These are phyloP conservation scores for Chamaecyparis obtusa DNA, from an alignment of 75 land plant species.

Conservation along the genomic window DNA sequence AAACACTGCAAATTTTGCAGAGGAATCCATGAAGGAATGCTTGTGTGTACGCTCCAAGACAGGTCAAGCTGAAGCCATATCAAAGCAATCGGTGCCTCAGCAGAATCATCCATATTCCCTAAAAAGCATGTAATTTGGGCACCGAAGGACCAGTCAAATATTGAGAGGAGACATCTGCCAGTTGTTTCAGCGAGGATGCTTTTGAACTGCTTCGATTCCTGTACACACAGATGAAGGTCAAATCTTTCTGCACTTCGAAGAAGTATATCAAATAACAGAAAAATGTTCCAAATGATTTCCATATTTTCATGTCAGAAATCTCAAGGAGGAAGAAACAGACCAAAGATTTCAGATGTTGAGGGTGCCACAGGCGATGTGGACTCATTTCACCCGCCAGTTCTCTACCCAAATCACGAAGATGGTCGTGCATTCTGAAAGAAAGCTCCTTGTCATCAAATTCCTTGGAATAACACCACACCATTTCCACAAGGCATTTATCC, in stretches of 20 bases:
- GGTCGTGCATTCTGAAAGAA: neutral
- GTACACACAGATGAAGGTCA: neutral
- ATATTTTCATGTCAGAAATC: too few species aligned
- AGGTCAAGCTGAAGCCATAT: constrained; percentile 1
- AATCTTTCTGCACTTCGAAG: neutral
- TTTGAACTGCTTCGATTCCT: neutral
- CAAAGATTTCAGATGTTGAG: neutral
- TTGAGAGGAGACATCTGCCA: neutral
- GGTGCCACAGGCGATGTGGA: neutral
- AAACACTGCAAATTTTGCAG: neutral
- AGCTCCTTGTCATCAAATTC: neutral
- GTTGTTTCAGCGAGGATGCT: neutral
- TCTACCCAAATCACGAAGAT: neutral
- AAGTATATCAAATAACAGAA: neutral
- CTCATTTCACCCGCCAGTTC: neutral
- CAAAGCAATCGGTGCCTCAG: neutral
- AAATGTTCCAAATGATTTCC: neutral
- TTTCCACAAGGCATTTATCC: neutral
- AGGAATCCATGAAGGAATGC: constrained; percentile 7
- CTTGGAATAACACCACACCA: neutral
- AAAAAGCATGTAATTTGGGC: neutral
- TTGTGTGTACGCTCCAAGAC: neutral
- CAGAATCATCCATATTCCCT: neutral
- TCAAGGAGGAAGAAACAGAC: neutral
- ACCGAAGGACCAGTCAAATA: neutral